Conservation (phyloP, 345 rosid genomes). For the Turritis glabra region DNA sequence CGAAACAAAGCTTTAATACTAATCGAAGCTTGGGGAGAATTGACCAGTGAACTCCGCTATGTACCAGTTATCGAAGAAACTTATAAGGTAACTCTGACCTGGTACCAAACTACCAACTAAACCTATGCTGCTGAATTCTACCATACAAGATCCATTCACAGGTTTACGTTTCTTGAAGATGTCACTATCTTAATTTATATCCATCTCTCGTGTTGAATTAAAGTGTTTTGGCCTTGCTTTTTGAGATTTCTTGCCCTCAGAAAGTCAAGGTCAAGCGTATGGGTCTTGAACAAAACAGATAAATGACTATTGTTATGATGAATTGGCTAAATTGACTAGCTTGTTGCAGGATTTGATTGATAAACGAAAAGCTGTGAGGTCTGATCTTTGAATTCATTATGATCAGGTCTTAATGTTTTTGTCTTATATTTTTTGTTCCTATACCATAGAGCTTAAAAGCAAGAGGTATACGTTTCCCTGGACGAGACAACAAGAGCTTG, state of each 20-base stretch:
- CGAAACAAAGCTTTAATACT: constrained; percentile 86
- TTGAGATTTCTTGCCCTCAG: constrained; percentile 10
- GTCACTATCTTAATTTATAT: background rate
- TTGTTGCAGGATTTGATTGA: too few relatives aligned
- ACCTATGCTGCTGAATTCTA: background rate
- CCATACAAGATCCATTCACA: background rate
- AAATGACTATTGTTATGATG: background rate
- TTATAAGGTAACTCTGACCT: constrained; percentile 69
- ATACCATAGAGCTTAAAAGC: constrained; percentile 68
- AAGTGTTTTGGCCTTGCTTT: background rate
- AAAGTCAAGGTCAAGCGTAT: background rate
- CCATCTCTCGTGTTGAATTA: background rate
- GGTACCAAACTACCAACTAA: background rate
- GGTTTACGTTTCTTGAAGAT: background rate
- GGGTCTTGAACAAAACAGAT: background rate
- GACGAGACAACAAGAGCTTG: constrained; percentile 90
- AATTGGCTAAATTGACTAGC: too few relatives aligned
- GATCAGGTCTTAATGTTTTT: constrained; percentile 10
- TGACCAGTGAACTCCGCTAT: constrained; percentile 85
- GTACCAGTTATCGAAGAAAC: constrained; percentile 95
- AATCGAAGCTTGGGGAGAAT: constrained; percentile 97
- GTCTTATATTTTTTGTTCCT: constrained; percentile 22
- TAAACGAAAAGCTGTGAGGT: background rate
- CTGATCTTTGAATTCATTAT: constrained; percentile 3
- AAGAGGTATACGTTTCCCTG: constrained; percentile 95